These are phyloP conservation scores for Eutrema japonicum DNA, from an alignment of 345 rosid genomes.

Conservation along the genomic window DNA sequence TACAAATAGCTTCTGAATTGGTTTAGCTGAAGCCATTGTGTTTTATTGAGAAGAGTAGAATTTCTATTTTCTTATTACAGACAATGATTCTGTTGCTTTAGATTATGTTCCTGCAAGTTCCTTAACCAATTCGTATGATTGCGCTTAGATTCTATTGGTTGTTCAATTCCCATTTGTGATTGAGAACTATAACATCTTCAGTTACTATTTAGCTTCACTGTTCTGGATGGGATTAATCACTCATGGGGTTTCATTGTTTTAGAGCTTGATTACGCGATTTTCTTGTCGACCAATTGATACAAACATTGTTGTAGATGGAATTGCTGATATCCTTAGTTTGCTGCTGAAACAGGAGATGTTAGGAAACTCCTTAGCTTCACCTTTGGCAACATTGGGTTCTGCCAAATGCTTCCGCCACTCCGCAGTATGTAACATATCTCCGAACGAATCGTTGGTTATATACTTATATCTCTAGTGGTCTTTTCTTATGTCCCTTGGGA, in stretches of 20 bases:
- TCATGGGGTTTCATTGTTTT: not conserved
- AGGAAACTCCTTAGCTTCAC: constrained; percentile 60
- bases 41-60: not conserved
- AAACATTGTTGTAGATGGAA: constrained; percentile 5
- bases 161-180: constrained; percentile 27
- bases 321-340: constrained; percentile 4
- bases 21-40: constrained; percentile 7
- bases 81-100: not conserved
- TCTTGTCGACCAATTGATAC: not conserved
- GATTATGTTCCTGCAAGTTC: constrained; percentile 2
- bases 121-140: not conserved
- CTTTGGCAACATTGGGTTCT: constrained; percentile 50
- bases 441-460: not conserved
- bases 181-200: not conserved
- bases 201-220: not conserved
- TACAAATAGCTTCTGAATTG: not conserved
- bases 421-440: constrained; percentile 44
- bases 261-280: not conserved
- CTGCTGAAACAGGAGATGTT: constrained; percentile 57
- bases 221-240: not conserved
- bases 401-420: constrained; percentile 25
- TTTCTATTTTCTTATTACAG: not conserved
- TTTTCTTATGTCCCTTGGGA: constrained; percentile 13
- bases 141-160: not conserved
- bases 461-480: not conserved